A percentile compares a stretch with the other conserved stretches of the same genome.
Evolutionary conservation across 768 basidiomycete genomes (phyloP).

Genomic region (Crepidotus variabilis): DNA sequence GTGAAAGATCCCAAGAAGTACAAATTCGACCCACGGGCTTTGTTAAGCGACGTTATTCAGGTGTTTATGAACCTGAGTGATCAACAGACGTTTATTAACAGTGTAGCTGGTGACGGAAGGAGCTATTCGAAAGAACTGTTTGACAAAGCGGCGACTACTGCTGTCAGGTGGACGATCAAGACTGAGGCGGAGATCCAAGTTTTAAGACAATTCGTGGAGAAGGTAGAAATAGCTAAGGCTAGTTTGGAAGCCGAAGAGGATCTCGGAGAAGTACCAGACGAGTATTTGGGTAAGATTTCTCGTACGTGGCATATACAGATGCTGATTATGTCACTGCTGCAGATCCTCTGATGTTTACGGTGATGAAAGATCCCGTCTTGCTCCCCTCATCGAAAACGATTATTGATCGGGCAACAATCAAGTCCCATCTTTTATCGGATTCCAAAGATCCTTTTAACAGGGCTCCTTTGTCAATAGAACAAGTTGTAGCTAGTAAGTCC

Average conservation of each 20-base stretch:
- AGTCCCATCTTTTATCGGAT: slow-evolving; percentile 90
- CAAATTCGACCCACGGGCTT: slow-evolving; percentile 77
- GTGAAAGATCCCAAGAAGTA: slow-evolving; percentile 87
- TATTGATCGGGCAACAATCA: slow-evolving; percentile 90
- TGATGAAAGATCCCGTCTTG: slow-evolving; percentile 95
- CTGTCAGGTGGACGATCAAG: slow-evolving; percentile 63
- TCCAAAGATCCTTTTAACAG: slow-evolving; percentile 96
- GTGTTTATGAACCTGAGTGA: slow-evolving; percentile 88
- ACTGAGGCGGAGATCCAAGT: slow-evolving; percentile 70
- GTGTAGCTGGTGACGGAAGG: slow-evolving; percentile 91
- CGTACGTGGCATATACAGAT: slow-evolving; percentile 1
- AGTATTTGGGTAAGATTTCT: slow-evolving; percentile 70
- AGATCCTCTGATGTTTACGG: slow-evolving; percentile 88
- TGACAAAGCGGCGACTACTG: slow-evolving; percentile 68
- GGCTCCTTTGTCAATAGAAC: slow-evolving; percentile 71
- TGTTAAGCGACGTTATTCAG: slow-evolving; percentile 84
- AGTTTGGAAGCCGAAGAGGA: slow-evolving; percentile 87
- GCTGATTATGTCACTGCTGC: slow-evolving; percentile 4
- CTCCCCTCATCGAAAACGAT: slow-evolving; percentile 78
- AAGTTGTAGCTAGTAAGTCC: slow-evolving; percentile 69
- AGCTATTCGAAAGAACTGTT: slow-evolving; percentile 87
- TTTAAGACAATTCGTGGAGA: slow-evolving; percentile 65
- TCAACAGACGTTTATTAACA: slow-evolving; percentile 72
- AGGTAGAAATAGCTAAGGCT: slow-evolving; percentile 82
- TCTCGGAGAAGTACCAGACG: slow-evolving; percentile 90